Evolutionary conservation across 352 stramenopile species (phyloP), one percentile per base, ranked within the genome.

Genomic region (Plasmopara halstedii): DNA sequence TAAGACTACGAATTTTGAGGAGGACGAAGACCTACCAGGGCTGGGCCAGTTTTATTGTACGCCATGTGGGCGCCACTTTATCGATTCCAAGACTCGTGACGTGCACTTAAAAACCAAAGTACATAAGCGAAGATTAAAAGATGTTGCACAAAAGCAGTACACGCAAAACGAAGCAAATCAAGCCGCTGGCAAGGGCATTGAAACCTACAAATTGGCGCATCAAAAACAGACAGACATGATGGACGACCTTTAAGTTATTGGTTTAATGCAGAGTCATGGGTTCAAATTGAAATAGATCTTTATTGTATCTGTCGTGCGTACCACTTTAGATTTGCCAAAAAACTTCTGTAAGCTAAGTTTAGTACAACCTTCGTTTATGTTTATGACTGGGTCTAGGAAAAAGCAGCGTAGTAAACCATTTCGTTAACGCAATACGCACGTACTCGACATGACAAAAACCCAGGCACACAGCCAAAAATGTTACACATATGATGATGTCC

Each of bases 131-230:
- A 73, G 78, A 71, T 42, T 94, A 58, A 94, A 94, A 48, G 82
- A 94, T 52, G 82, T 94, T n/a, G 79, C 77, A 14, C 82, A 94
- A 62, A 73, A 90, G 73, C 82, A 94, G 56, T 94, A 94, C 65
- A 84, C 77, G 62, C 82, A 91, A 51, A 85, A 80, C 22, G 82
- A 94, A 50, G 82, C 82, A 25, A 79, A 88, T 45, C 53, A 74
- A 13, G 82, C 61, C 35, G 77, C 82, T 9, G 79, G 82, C 44
- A 85, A 84, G 54, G 69, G 66, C 7, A 50, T 86, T 9, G 82
- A 94, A 55, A 70, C 65, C 51, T 91, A 91, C 49, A 73, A 67
- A 19, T 68, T 77, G 14, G 53, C 77, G 7, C 78, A 80, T 46
- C 29, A 53, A 25, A 64, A 73, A 32, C 58, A 67, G 39, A 46